Conservation (phyloP, 768 basidiomycete genomes). For the Serendipita sp. region DNA sequence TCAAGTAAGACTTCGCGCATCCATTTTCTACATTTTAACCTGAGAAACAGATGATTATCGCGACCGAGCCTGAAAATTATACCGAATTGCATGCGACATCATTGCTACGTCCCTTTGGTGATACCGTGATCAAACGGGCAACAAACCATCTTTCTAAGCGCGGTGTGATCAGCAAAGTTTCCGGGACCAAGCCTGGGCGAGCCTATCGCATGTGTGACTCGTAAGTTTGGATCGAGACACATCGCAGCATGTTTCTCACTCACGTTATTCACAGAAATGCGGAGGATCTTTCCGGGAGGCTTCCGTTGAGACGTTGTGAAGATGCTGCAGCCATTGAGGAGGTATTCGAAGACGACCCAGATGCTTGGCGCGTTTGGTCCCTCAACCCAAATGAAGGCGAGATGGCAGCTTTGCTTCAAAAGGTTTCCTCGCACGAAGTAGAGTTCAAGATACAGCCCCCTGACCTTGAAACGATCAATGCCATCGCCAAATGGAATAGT, state of each 20-base stretch:
- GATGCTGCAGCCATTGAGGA: conserved; percentile 56
- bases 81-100: conserved; percentile 40
- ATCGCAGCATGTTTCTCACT: conserved; percentile 5
- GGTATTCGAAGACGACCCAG: conserved; percentile 30
- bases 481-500: conserved; percentile 65
- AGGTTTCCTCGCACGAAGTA: conserved; percentile 73
- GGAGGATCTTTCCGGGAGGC: conserved; percentile 46
- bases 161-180: conserved; percentile 56
- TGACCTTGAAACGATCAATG: conserved; percentile 38
- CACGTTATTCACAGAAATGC: conserved; percentile 37
- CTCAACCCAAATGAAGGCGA: conserved; percentile 69
- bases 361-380: conserved; percentile 63
- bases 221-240: no score
- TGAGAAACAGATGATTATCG: conserved; percentile 50
- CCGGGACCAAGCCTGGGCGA: conserved; percentile 28
- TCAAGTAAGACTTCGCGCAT: conserved; percentile 33
- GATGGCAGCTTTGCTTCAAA: conserved; percentile 53
- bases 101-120: conserved; percentile 41
- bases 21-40: not conserved
- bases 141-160: conserved; percentile 45
- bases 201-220: not conserved
- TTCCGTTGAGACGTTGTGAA: conserved; percentile 49
- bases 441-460: conserved; percentile 57
- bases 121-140: conserved; percentile 38
- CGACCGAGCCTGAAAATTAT: conserved; percentile 56